Conservation (phyloP, 805 yeast genomes). For the Wickerhamomyces pijperi region DNA sequence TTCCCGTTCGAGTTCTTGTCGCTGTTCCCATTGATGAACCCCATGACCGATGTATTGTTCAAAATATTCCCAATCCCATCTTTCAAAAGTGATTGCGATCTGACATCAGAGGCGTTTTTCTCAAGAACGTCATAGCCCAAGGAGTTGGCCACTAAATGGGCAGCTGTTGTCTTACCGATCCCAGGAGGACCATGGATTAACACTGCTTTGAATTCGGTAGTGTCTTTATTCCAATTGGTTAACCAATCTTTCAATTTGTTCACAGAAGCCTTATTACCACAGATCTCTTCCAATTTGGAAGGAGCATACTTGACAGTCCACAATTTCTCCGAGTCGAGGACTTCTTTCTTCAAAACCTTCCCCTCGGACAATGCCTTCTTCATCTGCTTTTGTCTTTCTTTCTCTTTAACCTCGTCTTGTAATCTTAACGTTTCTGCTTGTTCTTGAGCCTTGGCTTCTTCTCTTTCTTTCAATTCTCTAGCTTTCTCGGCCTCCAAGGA, state of each 20-base stretch:
- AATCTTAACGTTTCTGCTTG: conserved; percentile 37
- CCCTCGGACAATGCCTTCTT: conserved; percentile 19
- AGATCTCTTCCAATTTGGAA: conserved; percentile 55
- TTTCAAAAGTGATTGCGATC: conserved; percentile 72
- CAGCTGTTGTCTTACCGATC: conserved; percentile 75
- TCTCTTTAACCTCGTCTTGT: conserved; percentile 30
- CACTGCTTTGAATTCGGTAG: conserved; percentile 68
- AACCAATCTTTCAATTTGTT: conserved; percentile 65
- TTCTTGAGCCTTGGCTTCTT: conserved; percentile 43
- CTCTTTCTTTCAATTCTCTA: conserved; percentile 53
- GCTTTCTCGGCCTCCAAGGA: conserved; percentile 74
- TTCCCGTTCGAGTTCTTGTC: conserved; percentile 28
- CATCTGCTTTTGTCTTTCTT: conserved; percentile 17
- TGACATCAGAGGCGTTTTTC: conserved; percentile 79
- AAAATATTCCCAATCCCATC: conserved; percentile 58
- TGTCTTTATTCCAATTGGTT: conserved; percentile 63
- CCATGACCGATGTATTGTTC: conserved; percentile 74
- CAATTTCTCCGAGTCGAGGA: conserved; percentile 46
- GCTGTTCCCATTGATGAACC: conserved; percentile 42
- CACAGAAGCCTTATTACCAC: conserved; percentile 82
- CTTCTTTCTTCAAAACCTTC: conserved; percentile 5
- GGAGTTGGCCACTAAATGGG: conserved; percentile 60
- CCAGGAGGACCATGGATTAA: conserved; percentile 85
- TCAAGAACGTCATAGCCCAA: conserved; percentile 68
- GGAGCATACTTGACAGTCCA: conserved; percentile 98